Conservation (phyloP, 2,329 filamentous ascomycete genomes). For the Calonectria fujianensis region DNA sequence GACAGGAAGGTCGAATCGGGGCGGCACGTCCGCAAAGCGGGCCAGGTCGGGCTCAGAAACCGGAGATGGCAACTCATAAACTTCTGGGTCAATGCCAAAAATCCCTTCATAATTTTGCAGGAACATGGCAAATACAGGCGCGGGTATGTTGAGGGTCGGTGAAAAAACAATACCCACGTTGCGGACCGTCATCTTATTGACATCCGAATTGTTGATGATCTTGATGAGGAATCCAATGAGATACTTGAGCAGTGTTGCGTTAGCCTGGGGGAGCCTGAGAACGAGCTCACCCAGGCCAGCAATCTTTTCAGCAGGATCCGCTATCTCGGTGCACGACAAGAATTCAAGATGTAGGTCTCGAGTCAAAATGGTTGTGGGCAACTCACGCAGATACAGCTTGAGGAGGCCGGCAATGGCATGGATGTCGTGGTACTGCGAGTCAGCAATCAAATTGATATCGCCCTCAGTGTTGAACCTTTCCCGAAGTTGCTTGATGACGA, state of each 20-base stretch:
- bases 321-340: constrained; percentile 86
- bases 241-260: constrained; percentile 87
- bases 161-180: constrained; percentile 99
- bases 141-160: constrained; percentile 96
- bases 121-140: constrained; percentile 94
- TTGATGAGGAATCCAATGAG: constrained; percentile 92
- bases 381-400: constrained; percentile 94
- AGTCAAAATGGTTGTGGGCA: constrained; percentile 93
- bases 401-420: constrained; percentile 95
- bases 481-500: constrained; percentile 91
- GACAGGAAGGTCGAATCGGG: constrained; percentile 60
- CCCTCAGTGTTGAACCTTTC: constrained; percentile 96
- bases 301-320: constrained; percentile 85
- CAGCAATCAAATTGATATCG: constrained; percentile 89
- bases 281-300: constrained; percentile 85
- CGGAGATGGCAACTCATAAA: constrained; percentile 74
- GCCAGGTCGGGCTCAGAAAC: constrained; percentile 61
- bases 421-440: constrained; percentile 93
- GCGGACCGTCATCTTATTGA: constrained; percentile 98
- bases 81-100: constrained; percentile 83
- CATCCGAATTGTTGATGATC: constrained; percentile 91
- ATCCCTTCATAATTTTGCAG: constrained; percentile 92
- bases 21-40: constrained; percentile 55
- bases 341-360: constrained; percentile 94
- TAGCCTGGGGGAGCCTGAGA: constrained; percentile 85